Percentiles rank a stretch among this genome's conserved stretches.
phyloP scores from a whole-genome alignment of 148 eudicot species.

The Heliamphora exappendiculata region DNA sequence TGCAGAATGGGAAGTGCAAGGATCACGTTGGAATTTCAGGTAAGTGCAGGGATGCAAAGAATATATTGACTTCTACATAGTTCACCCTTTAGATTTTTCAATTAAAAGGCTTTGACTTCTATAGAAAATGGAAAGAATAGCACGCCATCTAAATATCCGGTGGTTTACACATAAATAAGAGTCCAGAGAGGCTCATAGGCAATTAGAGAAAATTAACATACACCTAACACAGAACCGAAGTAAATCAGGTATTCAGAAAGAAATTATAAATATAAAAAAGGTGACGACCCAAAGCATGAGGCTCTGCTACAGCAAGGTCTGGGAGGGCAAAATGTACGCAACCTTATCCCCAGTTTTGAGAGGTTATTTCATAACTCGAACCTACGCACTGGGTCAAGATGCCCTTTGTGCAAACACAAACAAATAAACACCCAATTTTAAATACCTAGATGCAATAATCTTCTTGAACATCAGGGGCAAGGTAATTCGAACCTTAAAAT shows the following conservation, averaged over 20 bases:
- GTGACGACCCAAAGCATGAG: not conserved
- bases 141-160: not conserved
- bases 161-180: not conserved
- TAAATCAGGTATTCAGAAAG: constrained; percentile 1
- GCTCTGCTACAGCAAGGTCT: too few species aligned
- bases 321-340: too few species aligned
- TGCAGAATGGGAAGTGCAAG: not conserved
- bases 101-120: not conserved
- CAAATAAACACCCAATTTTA: too few species aligned
- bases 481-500: not conserved
- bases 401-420: too few species aligned
- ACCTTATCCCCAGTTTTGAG: too few species aligned
- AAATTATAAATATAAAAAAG: not conserved
- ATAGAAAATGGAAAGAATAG: not conserved
- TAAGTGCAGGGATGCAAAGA: not conserved
- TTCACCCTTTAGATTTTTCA: not conserved
- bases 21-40: not conserved
- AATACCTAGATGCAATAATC: not conserved
- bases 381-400: too few species aligned
- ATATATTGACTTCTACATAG: not conserved
- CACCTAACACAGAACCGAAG: not conserved
- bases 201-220: not conserved
- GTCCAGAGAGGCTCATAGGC: not conserved
- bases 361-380: too few species aligned
- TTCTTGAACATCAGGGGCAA: not conserved